These are phyloP conservation scores for Coffea humblotiana DNA, from an alignment of 305 asterid species.

Conservation along the genomic window DNA sequence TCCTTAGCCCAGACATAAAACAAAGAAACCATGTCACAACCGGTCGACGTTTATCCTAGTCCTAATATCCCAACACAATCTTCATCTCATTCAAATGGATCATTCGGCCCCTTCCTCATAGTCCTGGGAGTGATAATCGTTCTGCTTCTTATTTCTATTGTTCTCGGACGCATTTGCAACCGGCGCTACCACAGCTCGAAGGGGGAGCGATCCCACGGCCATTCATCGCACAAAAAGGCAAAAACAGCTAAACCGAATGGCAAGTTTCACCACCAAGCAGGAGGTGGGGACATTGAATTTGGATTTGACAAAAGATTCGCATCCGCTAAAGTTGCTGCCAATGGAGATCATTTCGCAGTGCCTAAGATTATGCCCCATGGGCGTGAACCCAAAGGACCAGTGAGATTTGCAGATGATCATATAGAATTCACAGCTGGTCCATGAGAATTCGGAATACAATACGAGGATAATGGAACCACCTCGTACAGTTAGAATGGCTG, in stretches of 20 bases:
- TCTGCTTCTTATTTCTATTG: conserved; percentile 57
- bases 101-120: conserved; percentile 67
- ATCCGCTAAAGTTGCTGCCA: conserved; percentile 38
- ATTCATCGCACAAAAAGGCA: conserved; percentile 46
- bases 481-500: not conserved
- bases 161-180: conserved; percentile 63
- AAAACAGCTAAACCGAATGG: conserved; percentile 37
- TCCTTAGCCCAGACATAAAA: not conserved
- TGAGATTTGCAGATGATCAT: conserved; percentile 60
- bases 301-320: conserved; percentile 53
- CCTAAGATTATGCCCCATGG: conserved; percentile 19
- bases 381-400: conserved; percentile 42
- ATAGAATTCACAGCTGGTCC: conserved; percentile 33
- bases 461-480: not conserved
- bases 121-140: conserved; percentile 62
- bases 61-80: conserved; percentile 35
- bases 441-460: not conserved
- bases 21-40: conserved; percentile 45
- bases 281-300: conserved; percentile 58
- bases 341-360: conserved; percentile 21
- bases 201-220: conserved; percentile 30
- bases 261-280: conserved; percentile 22
- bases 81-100: conserved; percentile 50
- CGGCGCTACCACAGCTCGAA: conserved; percentile 30
- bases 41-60: conserved; percentile 42